Evolutionary conservation across 495 filamentous ascomycete species (phyloP).

Genomic region (Trichoderma erinaceum): DNA sequence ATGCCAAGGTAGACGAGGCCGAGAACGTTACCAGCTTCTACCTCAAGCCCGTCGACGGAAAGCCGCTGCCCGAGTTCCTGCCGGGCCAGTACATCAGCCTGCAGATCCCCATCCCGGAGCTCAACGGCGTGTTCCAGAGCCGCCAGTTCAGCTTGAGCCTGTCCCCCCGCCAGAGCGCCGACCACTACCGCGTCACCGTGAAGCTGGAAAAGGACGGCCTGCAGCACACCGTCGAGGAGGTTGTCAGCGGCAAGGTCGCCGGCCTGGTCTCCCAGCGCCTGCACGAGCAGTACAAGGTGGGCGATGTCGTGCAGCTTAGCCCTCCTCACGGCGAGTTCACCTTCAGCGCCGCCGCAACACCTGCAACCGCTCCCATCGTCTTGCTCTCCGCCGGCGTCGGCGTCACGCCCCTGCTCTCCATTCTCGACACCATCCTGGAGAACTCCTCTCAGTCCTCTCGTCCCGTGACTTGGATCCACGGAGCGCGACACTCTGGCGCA

Average conservation of each 20-base stretch:
- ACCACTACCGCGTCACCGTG: slow-evolving; percentile 64
- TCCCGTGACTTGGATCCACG: slow-evolving; percentile 63
- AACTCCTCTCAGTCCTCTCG: slow-evolving; percentile 30
- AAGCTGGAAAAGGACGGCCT: slow-evolving; percentile 51
- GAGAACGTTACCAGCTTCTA: slow-evolving; percentile 59
- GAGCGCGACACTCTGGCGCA: slow-evolving; percentile 41
- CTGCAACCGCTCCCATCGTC: slow-evolving; percentile 49
- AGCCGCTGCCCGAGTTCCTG: slow-evolving; percentile 52
- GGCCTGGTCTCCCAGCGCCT: slow-evolving; percentile 66
- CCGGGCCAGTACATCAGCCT: slow-evolving; percentile 69
- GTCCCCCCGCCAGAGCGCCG: slow-evolving; percentile 37
- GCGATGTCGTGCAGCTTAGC: slow-evolving; percentile 57
- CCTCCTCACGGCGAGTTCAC: slow-evolving; percentile 68
- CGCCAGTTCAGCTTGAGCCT: slow-evolving; percentile 69
- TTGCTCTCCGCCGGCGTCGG: slow-evolving; percentile 66
- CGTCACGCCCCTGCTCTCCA: slow-evolving; percentile 59
- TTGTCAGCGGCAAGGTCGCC: slow-evolving; percentile 31
- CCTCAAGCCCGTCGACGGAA: slow-evolving; percentile 54
- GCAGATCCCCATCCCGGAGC: slow-evolving; percentile 49
- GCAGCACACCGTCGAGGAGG: slow-evolving; percentile 20
- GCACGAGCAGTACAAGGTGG: slow-evolving; percentile 52
- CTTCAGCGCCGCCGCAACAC: slow-evolving; percentile 35
- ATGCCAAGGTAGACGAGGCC: slow-evolving; percentile 53
- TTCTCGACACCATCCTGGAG: slow-evolving; percentile 52
- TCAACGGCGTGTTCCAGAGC: slow-evolving; percentile 52